Conservation (phyloP, 805 yeast genomes). For the Metschnikowia matae region DNA sequence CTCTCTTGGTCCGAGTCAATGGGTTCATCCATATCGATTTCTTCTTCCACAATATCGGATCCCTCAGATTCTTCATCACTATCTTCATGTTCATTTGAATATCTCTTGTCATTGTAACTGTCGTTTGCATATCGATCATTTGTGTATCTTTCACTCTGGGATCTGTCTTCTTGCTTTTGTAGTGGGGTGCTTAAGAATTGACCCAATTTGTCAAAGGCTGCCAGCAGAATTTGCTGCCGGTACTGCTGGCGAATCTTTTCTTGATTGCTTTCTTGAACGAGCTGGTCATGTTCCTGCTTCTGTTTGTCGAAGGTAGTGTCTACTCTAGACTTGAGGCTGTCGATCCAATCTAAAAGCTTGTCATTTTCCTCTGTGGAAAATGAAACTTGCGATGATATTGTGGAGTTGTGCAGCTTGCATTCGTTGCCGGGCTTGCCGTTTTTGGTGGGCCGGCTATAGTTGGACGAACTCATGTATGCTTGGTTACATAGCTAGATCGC, state of each 20-base stretch:
- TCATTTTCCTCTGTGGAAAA: conserved; percentile 6
- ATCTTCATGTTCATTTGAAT: too few relatives aligned
- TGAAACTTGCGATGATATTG: not conserved
- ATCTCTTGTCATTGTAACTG: not conserved
- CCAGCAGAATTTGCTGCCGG: conserved; percentile 23
- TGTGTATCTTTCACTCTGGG: too few relatives aligned
- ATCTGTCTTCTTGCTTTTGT: not conserved
- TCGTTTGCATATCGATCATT: not conserved
- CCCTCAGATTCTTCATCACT: not conserved
- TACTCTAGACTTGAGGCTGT: conserved; percentile 14
- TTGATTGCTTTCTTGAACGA: conserved; percentile 8
- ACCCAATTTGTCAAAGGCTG: conserved; percentile 24
- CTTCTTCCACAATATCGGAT: not conserved
- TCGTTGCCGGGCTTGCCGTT: not conserved
- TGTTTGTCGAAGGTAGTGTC: conserved; percentile 10
- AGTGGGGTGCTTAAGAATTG: conserved; percentile 5
- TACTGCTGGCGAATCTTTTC: conserved; percentile 21
- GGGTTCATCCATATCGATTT: not conserved
- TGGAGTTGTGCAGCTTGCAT: not conserved
- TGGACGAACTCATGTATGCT: not conserved
- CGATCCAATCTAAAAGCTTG: conserved; percentile 17
- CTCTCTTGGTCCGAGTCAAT: not conserved
- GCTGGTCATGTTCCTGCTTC: conserved; percentile 9
- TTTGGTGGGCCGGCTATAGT: not conserved
- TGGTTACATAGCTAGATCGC: not conserved